Conservation (phyloP, 768 basidiomycete species). For the Boletales sp. region DNA sequence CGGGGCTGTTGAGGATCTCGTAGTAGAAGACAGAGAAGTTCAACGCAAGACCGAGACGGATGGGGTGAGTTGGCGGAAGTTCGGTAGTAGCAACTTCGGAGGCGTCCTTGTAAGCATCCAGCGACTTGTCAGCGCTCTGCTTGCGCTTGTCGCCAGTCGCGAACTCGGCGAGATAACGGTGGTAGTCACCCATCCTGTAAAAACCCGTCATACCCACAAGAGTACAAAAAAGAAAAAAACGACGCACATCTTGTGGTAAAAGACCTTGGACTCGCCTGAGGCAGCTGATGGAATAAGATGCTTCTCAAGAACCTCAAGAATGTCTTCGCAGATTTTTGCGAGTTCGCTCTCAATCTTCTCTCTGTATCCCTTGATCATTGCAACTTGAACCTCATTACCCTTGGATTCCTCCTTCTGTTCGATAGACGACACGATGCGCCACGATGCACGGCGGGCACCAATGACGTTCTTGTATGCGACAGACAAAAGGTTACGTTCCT, state of each 20-base stretch:
- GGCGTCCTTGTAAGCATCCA: slow-evolving; percentile 96
- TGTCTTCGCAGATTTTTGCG: slow-evolving; percentile 98
- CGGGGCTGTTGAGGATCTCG: slow-evolving; percentile 98
- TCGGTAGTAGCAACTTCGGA: slow-evolving; percentile 96
- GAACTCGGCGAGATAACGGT: slow-evolving; percentile 98
- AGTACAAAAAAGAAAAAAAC: not conserved
- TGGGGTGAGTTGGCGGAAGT: slow-evolving; percentile 94
- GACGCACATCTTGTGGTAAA: slow-evolving; percentile 98
- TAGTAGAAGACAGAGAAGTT: slow-evolving; percentile 99
- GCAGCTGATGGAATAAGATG: slow-evolving; percentile 97
- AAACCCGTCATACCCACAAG: slow-evolving; percentile 6
- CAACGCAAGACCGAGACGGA: slow-evolving; percentile 95
- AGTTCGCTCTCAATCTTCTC: slow-evolving; percentile 98
- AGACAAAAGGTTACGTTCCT: slow-evolving; percentile 96
- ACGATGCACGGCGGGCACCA: slow-evolving; percentile 95
- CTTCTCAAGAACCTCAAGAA: slow-evolving; percentile 95
- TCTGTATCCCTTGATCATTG: slow-evolving; percentile 97
- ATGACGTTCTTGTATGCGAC: slow-evolving; percentile 99
- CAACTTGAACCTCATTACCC: slow-evolving; percentile 93
- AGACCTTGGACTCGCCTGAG: slow-evolving; percentile 96
- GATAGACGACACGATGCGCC: slow-evolving; percentile 97
- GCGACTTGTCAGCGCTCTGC: slow-evolving; percentile 94
- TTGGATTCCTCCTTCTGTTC: slow-evolving; percentile 99
- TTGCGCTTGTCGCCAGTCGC: slow-evolving; percentile 97
- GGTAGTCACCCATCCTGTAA: slow-evolving; percentile 96